phyloP scores from a whole-genome alignment of 2,329 filamentous ascomycete species.

The Bipolaris sorokiniana region DNA sequence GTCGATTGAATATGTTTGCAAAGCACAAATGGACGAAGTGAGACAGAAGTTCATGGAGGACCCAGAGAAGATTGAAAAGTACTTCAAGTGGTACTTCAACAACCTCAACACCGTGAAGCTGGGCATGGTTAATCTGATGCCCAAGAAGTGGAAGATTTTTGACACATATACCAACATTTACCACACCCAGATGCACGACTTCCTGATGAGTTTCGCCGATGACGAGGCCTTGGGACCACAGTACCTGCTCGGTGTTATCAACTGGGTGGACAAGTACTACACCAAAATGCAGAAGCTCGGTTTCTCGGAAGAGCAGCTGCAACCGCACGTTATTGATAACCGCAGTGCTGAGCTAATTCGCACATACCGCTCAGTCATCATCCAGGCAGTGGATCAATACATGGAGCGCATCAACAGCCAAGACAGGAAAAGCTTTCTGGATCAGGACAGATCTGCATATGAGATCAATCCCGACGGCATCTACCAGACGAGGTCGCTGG shows the following conservation, averaged over 20 bases:
- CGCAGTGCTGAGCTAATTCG: conserved; percentile 88
- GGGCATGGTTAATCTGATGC: conserved; percentile 89
- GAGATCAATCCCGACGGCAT: conserved; percentile 80
- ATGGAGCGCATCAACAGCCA: conserved; percentile 89
- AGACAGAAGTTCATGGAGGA: conserved; percentile 81
- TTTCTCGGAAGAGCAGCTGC: conserved; percentile 75
- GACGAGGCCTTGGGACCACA: conserved; percentile 83
- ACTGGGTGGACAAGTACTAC: conserved; percentile 96
- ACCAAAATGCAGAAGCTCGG: conserved; percentile 92
- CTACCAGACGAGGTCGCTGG: conserved; percentile 88
- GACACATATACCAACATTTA: conserved; percentile 90
- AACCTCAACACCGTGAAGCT: conserved; percentile 93
- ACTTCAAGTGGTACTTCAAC: conserved; percentile 96
- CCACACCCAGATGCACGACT: conserved; percentile 94
- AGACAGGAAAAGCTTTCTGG: conserved; percentile 80
- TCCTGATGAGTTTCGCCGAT: conserved; percentile 80
- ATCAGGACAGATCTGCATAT: conserved; percentile 78
- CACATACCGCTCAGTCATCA: conserved; percentile 93
- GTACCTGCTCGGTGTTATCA: conserved; percentile 88
- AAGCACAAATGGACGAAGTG: conserved; percentile 74
- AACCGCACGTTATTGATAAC: conserved; percentile 87
- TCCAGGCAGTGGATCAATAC: conserved; percentile 95
- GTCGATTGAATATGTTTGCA: conserved; percentile 74
- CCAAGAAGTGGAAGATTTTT: conserved; percentile 95
- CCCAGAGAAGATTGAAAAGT: conserved; percentile 82